These are phyloP conservation scores for Coemansia sp. DNA, from an alignment of 192 early-diverging fungal species.

Conservation along the genomic window DNA sequence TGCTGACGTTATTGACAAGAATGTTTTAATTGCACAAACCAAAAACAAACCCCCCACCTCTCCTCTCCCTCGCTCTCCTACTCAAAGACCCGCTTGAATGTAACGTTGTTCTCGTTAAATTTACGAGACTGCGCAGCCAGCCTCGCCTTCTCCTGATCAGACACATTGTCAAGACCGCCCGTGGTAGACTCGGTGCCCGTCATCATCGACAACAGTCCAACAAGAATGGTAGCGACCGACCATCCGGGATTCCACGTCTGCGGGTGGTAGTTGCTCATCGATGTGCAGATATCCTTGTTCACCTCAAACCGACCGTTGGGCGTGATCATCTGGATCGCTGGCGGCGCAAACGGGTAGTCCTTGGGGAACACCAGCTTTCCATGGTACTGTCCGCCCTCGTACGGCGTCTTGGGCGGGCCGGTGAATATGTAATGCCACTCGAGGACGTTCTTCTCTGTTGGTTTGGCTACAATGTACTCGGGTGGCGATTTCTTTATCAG, in stretches of 20 bases:
- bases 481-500: constrained; percentile 78
- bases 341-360: constrained; percentile 95
- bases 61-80: not conserved
- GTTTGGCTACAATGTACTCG: constrained; percentile 87
- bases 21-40: too few species aligned
- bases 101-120: constrained; percentile 23
- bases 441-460: constrained; percentile 91
- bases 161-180: constrained; percentile 69
- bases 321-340: constrained; percentile 76
- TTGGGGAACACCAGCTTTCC: constrained; percentile 89
- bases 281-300: constrained; percentile 93
- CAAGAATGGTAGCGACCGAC: constrained; percentile 90
- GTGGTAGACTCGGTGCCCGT: constrained; percentile 81
- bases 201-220: constrained; percentile 90
- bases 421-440: constrained; percentile 98
- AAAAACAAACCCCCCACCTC: too few species aligned
- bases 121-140: constrained; percentile 59
- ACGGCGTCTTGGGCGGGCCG: constrained; percentile 85
- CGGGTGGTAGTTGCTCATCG: constrained; percentile 91
- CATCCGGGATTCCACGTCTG: constrained; percentile 97
- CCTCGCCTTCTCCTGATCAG: constrained; percentile 63
- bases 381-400: constrained; percentile 85
- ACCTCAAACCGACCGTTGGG: constrained; percentile 89
- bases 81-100: constrained; percentile 17
- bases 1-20: too few species aligned